Conservation (phyloP, 179 eudicot species). For the Silene noctiflora region DNA sequence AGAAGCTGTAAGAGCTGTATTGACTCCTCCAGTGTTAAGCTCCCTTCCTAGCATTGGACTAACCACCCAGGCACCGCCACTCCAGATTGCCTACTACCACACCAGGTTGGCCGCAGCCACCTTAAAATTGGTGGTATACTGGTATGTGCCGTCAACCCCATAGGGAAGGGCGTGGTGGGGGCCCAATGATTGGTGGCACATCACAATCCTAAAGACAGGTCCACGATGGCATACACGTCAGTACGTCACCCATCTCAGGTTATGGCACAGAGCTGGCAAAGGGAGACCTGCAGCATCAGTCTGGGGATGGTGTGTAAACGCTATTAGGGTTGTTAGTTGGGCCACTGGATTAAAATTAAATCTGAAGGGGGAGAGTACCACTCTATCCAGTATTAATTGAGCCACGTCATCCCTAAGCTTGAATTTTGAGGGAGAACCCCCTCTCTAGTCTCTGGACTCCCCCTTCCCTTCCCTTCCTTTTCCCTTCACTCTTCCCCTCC, state of each 20-base stretch:
- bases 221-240: conserved; percentile 56
- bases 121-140: conserved; percentile 41
- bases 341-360: conserved; percentile 50
- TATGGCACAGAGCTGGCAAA: conserved; percentile 32
- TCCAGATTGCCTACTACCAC: conserved; percentile 57
- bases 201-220: conserved; percentile 44
- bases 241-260: conserved; percentile 31
- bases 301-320: conserved; percentile 20
- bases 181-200: conserved; percentile 65
- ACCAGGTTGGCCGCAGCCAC: conserved; percentile 28
- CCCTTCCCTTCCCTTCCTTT: too few species aligned
- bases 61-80: conserved; percentile 39
- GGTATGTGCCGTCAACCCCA: conserved; percentile 68
- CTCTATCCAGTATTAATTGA: too few species aligned
- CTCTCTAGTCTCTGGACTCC: too few species aligned
- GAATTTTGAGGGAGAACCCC: too few species aligned
- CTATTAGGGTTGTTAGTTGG: conserved; percentile 61
- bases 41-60: conserved; percentile 59
- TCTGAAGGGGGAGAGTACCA: conserved; percentile 32
- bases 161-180: conserved; percentile 49
- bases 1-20: conserved; percentile 33
- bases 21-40: conserved; percentile 49
- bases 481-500: too few species aligned
- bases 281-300: conserved; percentile 15
- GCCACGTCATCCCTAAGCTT: too few species aligned